phyloP scores from a whole-genome alignment of 2,329 filamentous ascomycete genomes.

The Trichoderma simmonsii region DNA sequence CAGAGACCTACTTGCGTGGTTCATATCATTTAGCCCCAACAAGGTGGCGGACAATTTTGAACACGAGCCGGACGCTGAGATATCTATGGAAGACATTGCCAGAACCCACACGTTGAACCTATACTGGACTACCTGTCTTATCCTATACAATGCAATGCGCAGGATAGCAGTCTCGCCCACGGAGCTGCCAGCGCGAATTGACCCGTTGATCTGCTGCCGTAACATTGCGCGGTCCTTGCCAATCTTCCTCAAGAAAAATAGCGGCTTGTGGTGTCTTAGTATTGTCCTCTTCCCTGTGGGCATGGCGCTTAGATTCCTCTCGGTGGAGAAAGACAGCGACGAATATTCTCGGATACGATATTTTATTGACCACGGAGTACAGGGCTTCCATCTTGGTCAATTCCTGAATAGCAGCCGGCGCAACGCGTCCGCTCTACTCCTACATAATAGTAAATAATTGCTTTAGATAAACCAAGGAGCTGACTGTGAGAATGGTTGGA shows the following conservation, averaged over 20 bases:
- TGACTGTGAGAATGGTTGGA: not conserved
- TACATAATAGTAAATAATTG: not conserved
- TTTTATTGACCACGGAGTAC: not conserved
- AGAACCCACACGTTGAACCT: not conserved
- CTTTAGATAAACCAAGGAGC: not conserved
- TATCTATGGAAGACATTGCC: not conserved
- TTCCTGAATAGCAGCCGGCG: not conserved
- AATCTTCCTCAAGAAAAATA: not conserved
- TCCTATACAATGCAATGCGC: not conserved
- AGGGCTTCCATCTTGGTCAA: not conserved
- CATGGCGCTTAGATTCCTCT: not conserved
- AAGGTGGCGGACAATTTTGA: not conserved
- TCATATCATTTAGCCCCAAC: not conserved
- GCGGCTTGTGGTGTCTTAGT: not conserved
- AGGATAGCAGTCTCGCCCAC: not conserved
- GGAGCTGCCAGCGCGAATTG: not conserved
- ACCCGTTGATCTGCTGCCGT: not conserved
- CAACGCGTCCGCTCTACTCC: not conserved
- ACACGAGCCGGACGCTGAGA: not conserved
- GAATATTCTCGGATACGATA: not conserved
- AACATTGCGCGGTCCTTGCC: not conserved
- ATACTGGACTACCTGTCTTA: not conserved
- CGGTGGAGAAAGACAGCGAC: not conserved
- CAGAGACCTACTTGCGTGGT: not conserved
- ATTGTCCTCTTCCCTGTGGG: not conserved